Base-by-base conservation (phyloP, 176 grass and related monocot species). In the Aegilops sharonensis region DNA sequence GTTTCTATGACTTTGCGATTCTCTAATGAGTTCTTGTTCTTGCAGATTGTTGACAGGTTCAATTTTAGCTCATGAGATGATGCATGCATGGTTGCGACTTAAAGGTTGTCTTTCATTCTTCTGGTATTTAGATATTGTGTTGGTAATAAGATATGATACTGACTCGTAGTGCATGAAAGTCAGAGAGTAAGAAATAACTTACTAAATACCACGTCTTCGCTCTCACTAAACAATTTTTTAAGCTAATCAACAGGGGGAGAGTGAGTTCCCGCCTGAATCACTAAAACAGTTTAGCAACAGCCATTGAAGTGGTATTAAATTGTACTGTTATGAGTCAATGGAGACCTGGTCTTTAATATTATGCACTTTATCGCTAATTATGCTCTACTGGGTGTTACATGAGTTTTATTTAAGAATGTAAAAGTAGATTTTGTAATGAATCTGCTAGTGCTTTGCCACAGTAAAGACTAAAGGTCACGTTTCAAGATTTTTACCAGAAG, bases 31-130 rank as follows among this genome's bases (percentile, higher is more conserved):
- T 78, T 84, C 35, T 86, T 89, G 24, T 90, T 78, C 43, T 67
- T 86, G 75, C 88, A 92, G 90, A 88, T 88, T 98, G 84, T 89
- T 98, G 32, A 95, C 93, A 36, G 93, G 96, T 85, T 98, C 92
- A 30, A 98, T 98, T 91, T 89, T 98, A 80, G 93, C 93, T 75
- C 93, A 98, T 84, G 91, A 98, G 84, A 94, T 98, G 96, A 98
- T 94, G 96, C 96, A 98, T 77, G 96, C 96, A 2, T 95, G 90
- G 96, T 88, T 95, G 61, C 91, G 92, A 48, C 88, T 98, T 85
- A 91, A 92, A 95, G 96, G 96, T 98, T 34, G 25, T 60, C 74
- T 83, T 66, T 57, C 54, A 45, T 56, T 83, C 83, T 32, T 75
- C 0, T 29, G 6, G 5, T 48, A 74, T 27, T 74, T 52, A 5